Percentiles rank a stretch among this genome's conserved stretches.
Evolutionary conservation across 2,329 filamentous ascomycete genomes (phyloP).

Genomic region (Ramichloridium luteum): DNA sequence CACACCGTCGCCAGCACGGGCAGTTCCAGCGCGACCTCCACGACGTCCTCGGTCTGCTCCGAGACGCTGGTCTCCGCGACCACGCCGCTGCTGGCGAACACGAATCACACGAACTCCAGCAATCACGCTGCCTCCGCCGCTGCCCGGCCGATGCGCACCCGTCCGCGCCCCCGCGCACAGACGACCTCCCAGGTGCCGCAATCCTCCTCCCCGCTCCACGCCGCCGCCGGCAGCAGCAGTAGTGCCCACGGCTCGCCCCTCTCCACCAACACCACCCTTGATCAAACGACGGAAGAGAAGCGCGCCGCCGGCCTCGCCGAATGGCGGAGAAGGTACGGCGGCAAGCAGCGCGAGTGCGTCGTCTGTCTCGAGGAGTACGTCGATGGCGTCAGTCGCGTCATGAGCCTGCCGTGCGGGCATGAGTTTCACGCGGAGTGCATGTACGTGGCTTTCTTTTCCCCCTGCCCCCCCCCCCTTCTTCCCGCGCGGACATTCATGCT

Average conservation of each 20-base stretch:
- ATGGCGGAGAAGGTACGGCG: slow-evolving; percentile 48
- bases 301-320: slow-evolving; percentile 37
- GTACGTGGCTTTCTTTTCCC: too few relatives aligned
- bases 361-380: slow-evolving; percentile 95
- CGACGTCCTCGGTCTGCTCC: slow-evolving; percentile 11
- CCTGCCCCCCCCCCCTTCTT: background rate
- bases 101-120: slow-evolving; percentile 4
- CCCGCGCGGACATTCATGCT: slow-evolving; percentile 1
- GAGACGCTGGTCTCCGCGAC: slow-evolving; percentile 35
- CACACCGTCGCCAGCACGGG: slow-evolving; percentile 62
- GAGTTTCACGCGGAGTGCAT: slow-evolving; percentile 98
- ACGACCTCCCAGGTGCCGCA: slow-evolving; percentile 49
- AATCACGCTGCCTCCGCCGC: slow-evolving; percentile 1
- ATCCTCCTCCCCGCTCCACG: slow-evolving; percentile 19
- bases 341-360: slow-evolving; percentile 73
- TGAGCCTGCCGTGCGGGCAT: slow-evolving; percentile 94
- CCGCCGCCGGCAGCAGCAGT: slow-evolving; percentile 16
- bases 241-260: slow-evolving; percentile 7
- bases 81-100: slow-evolving; percentile 62
- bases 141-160: slow-evolving; percentile 13
- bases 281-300: slow-evolving; percentile 41
- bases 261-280: slow-evolving; percentile 10
- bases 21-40: slow-evolving; percentile 30
- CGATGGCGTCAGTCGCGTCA: slow-evolving; percentile 85
- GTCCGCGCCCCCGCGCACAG: slow-evolving; percentile 50